Evolutionary conservation across 2,329 filamentous ascomycete genomes (phyloP).

Genomic region (Bimuria novae-zelandiae): DNA sequence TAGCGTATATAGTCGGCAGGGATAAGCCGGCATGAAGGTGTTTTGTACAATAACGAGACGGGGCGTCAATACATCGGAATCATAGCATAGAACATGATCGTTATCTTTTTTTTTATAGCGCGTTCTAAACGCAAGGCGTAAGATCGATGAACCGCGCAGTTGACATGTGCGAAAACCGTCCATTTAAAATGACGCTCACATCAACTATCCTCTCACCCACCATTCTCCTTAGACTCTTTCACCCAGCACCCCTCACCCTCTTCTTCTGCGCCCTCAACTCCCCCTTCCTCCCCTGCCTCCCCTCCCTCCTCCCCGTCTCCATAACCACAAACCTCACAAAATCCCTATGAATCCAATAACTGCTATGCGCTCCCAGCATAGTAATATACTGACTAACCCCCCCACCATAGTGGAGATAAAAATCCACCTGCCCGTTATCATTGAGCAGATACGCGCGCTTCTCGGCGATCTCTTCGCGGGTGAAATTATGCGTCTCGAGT

Average conservation of each 20-base stretch:
- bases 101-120: too few species aligned
- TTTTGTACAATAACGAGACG: too few species aligned
- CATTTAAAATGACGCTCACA: too few species aligned
- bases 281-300: conserved; percentile 62
- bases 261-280: conserved; percentile 62
- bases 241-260: conserved; percentile 26
- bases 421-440: conserved; percentile 96
- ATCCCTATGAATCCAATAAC: conserved; percentile 87
- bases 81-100: too few species aligned
- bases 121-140: too few species aligned
- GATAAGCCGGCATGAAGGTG: too few species aligned
- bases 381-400: conserved; percentile 96
- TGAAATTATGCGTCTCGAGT: conserved; percentile 93
- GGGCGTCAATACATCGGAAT: too few species aligned
- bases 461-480: conserved; percentile 88
- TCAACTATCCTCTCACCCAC: too few species aligned
- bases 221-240: too few species aligned
- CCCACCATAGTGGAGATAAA: conserved; percentile 78
- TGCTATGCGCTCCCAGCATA: conserved; percentile 93
- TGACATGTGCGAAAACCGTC: too few species aligned
- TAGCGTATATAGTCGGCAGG: too few species aligned
- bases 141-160: too few species aligned
- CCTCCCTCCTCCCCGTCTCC: conserved; percentile 78
- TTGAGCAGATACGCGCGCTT: conserved; percentile 86
- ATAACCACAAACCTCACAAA: conserved; percentile 89